Evolutionary conservation across 306 rosid genomes (phyloP).

Genomic region (Echinosophora koreensis): DNA sequence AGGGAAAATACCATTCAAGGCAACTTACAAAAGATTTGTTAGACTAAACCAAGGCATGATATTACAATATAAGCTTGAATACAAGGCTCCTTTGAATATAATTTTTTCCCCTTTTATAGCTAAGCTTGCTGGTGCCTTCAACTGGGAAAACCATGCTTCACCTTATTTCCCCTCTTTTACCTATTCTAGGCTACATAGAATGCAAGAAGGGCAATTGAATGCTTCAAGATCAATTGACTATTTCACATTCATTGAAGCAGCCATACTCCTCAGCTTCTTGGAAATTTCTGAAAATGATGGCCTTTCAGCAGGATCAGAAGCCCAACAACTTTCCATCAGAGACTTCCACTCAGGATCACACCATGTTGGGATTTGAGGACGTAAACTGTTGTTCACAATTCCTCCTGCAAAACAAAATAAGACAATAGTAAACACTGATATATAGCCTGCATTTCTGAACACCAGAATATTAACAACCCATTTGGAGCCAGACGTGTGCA

Average conservation of each 20-base stretch:
- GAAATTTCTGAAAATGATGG: slow-evolving; percentile 97
- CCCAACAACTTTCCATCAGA: slow-evolving; percentile 96
- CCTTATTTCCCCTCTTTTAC: slow-evolving; percentile 56
- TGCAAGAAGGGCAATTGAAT: slow-evolving; percentile 49
- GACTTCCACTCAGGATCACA: slow-evolving; percentile 99
- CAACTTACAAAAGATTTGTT: slow-evolving; percentile 49
- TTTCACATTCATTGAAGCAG: slow-evolving; percentile 91
- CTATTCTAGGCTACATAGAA: slow-evolving; percentile 59
- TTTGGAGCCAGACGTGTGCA: not conserved
- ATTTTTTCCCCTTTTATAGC: slow-evolving; percentile 32
- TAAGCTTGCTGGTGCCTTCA: slow-evolving; percentile 57
- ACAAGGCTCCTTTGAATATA: slow-evolving; percentile 44
- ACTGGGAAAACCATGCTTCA: slow-evolving; percentile 58
- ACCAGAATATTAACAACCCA: not conserved
- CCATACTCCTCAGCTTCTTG: slow-evolving; percentile 96
- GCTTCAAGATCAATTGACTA: slow-evolving; percentile 54
- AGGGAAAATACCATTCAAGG: slow-evolving; percentile 54
- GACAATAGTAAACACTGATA: slow-evolving; percentile 31
- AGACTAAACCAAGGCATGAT: slow-evolving; percentile 58
- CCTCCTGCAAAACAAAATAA: slow-evolving; percentile 70
- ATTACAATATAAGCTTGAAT: slow-evolving; percentile 58
- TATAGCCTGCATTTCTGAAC: not conserved
- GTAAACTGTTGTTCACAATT: slow-evolving; percentile 85
- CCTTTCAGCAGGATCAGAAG: slow-evolving; percentile 80
- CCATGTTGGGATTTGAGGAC: slow-evolving; percentile 95